Percentiles rank a stretch among this genome's conserved stretches.
Evolutionary conservation across 345 rosid genomes (phyloP).

Genomic region (Ailanthus altissimus): DNA sequence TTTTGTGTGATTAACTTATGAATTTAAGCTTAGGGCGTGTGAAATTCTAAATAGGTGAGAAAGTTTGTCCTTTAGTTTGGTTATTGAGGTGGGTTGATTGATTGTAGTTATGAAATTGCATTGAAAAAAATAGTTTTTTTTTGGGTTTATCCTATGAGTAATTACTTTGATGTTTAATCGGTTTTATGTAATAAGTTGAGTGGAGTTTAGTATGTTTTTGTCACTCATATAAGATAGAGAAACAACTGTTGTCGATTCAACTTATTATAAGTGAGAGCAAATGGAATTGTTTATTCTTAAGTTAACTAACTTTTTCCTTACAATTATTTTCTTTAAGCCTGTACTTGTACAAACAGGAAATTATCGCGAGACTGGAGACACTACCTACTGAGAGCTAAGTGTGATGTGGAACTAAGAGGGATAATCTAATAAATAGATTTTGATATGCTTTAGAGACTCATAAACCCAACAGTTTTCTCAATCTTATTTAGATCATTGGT

Average conservation of each 20-base stretch:
- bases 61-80: neutral
- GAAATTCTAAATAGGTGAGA: neutral
- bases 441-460: neutral
- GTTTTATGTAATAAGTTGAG: neutral
- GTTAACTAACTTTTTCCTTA: neutral
- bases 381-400: neutral
- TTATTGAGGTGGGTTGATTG: neutral
- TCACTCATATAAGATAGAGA: neutral
- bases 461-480: neutral
- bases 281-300: neutral
- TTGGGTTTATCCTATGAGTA: neutral
- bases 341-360: neutral
- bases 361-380: neutral
- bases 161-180: neutral
- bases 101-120: neutral
- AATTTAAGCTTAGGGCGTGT: neutral
- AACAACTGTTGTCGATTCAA: neutral
- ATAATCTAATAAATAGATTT: neutral
- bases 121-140: neutral
- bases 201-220: neutral
- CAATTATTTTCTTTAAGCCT: neutral
- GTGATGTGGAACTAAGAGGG: neutral
- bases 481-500: neutral
- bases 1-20: neutral
- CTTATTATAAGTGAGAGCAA: neutral